phyloP scores from a whole-genome alignment of 2,329 filamentous ascomycete species.

The Calonectria fujianensis region DNA sequence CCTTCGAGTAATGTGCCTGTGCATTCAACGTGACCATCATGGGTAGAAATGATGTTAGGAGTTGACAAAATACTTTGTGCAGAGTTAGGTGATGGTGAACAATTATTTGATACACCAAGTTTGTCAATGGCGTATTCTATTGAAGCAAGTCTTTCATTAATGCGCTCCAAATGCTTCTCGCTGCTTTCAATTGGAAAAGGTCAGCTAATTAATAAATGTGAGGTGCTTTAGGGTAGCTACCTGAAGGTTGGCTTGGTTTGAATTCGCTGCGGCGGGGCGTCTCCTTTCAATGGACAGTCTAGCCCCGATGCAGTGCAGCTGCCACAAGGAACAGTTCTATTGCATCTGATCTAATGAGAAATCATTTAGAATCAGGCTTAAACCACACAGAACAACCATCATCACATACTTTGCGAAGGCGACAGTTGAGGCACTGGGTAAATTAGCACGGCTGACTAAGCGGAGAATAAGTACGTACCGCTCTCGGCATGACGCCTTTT shows the following conservation, averaged over 20 bases:
- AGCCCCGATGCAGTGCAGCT: background rate
- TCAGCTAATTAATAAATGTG: background rate
- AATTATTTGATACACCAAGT: background rate
- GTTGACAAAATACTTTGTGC: background rate
- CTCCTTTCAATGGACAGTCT: background rate
- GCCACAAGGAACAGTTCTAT: background rate
- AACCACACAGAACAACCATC: background rate
- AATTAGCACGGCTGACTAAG: background rate
- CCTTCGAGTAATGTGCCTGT: background rate
- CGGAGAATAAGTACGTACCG: background rate
- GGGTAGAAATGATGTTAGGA: background rate
- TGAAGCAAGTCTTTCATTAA: background rate
- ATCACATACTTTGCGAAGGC: background rate
- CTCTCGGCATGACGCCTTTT: constrained; percentile 2
- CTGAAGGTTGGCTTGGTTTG: background rate
- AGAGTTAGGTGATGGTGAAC: too few relatives aligned
- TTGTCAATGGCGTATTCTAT: background rate
- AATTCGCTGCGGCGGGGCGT: background rate
- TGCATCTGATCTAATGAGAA: background rate
- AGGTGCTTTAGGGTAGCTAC: background rate
- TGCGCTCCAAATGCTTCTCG: background rate
- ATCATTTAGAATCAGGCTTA: background rate
- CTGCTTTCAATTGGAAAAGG: background rate
- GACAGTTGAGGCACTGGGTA: background rate
- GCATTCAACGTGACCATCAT: background rate